Evolutionary conservation across 1,139 yeast genomes (phyloP).

Genomic region (Candida tetrigidarum): DNA sequence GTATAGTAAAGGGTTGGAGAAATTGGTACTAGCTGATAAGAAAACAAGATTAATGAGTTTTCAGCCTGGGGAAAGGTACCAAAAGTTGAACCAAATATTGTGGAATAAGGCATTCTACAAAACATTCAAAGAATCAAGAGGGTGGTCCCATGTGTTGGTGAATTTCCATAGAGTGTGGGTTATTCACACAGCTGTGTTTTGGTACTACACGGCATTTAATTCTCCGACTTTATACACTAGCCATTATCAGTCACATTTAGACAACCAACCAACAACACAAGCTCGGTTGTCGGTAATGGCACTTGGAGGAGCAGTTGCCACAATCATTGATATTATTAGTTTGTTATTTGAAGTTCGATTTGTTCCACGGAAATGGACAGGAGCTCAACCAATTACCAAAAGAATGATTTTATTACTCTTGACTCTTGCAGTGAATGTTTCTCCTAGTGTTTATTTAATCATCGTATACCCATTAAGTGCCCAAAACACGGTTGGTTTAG

Average conservation of each 20-base stretch:
- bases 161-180: conserved; percentile 68
- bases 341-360: conserved; percentile 47
- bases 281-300: conserved; percentile 52
- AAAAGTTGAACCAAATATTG: conserved; percentile 40
- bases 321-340: conserved; percentile 46
- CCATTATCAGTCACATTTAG: conserved; percentile 44
- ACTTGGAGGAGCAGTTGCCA: conserved; percentile 54
- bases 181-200: conserved; percentile 59
- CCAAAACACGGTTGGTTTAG: conserved; percentile 33
- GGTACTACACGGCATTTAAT: conserved; percentile 61
- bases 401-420: conserved; percentile 37
- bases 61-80: conserved; percentile 51
- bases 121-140: conserved; percentile 58
- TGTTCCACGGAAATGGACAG: conserved; percentile 61
- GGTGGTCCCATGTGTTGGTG: conserved; percentile 61
- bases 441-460: conserved; percentile 49
- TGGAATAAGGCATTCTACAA: conserved; percentile 59
- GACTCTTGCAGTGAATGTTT: conserved; percentile 31
- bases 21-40: conserved; percentile 40
- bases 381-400: conserved; percentile 47
- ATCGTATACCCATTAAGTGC: conserved; percentile 27
- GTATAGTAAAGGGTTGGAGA: conserved; percentile 55
- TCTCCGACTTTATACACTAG: conserved; percentile 57
- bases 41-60: conserved; percentile 43
- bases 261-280: conserved; percentile 55